Conservation (phyloP, 805 yeast species). For the Pichia californica region DNA sequence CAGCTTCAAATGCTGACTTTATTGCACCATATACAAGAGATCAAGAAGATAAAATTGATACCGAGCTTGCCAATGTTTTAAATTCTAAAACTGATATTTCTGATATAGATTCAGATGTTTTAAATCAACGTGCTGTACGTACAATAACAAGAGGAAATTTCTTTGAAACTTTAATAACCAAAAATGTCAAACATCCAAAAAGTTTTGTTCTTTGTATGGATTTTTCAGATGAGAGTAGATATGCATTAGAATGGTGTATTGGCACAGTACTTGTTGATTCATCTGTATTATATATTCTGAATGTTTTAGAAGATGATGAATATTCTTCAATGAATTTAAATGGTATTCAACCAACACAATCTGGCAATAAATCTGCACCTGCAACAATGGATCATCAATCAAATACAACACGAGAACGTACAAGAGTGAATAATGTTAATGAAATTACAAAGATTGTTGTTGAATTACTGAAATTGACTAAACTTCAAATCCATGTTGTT, state of each 20-base stretch:
- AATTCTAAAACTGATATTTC: conserved; percentile 51
- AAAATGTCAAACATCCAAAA: conserved; percentile 30
- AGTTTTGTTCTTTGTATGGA: conserved; percentile 77
- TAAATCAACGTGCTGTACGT: conserved; percentile 55
- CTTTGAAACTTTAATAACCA: conserved; percentile 36
- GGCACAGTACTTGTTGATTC: conserved; percentile 83
- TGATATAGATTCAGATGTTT: conserved; percentile 45
- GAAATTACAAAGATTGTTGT: conserved; percentile 34
- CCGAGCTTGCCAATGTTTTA: conserved; percentile 48
- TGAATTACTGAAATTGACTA: conserved; percentile 52
- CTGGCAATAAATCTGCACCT: conserved; percentile 1
- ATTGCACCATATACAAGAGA: conserved; percentile 62
- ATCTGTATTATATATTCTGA: conserved; percentile 68
- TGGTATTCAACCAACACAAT: conserved; percentile 28
- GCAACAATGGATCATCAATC: conserved; percentile 14
- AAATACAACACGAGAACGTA: conserved; percentile 28
- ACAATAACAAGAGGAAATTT: conserved; percentile 66
- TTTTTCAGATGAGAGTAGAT: conserved; percentile 71
- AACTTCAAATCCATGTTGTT: conserved; percentile 66
- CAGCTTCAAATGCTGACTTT: conserved; percentile 29
- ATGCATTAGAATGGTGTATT: conserved; percentile 82
- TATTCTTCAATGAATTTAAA: conserved; percentile 30
- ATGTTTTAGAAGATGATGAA: conserved; percentile 44
- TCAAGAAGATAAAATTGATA: conserved; percentile 56
- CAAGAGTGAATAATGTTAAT: conserved; percentile 38